Base-by-base conservation (phyloP, 495 filamentous ascomycete species). In the Eremomyces bilateralis region DNA sequence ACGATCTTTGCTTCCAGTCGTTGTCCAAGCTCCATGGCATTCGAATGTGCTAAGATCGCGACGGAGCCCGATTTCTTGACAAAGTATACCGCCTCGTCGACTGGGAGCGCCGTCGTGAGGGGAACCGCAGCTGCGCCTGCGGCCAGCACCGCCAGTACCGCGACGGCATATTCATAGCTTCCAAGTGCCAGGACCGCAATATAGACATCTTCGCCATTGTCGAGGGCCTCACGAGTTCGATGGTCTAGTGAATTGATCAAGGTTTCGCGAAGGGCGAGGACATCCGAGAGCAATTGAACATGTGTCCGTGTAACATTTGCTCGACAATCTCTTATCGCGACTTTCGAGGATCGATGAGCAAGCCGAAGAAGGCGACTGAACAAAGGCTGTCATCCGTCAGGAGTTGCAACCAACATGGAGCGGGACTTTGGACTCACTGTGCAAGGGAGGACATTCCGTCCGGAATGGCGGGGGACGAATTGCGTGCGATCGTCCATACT, bases 161-260 rank as follows among this genome's bases (percentile, higher is more conserved):
- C 59, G 5, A 63, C 58, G 1, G 58, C 51, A 21, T 58, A 64
- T 34, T 63, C 61, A 40, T 63, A 64, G 0, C 60, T 57, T 1
- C 61, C 61, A 0, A 59, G 49, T 3, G 57, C 60, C 13, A 64
- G 41, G 3, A 64, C 35, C 1, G 53, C 58, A 37, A 64, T 53
- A 37, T 56, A 63, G 5, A 64, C 54, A 37, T 62, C 61, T 10
- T 55, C 47, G 17, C 54, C 42, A 4, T 42, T 40, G 2, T 45
- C 39, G 1, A 64, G 40, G 8, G 41, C 38, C 10, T 36, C 21
- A 8, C 35, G 25, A 0, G 40, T 42, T 4, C 16, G 36, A 0
- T 35, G 21, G 30, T 37, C 35, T 2, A 53, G 37, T 6, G 40
- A 22, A 10, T 37, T 35, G 12, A 21, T 18, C 19, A 53, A 27